Evolutionary conservation across 2,329 filamentous ascomycete species (phyloP).

Genomic region (Zymoseptoria tritici): DNA sequence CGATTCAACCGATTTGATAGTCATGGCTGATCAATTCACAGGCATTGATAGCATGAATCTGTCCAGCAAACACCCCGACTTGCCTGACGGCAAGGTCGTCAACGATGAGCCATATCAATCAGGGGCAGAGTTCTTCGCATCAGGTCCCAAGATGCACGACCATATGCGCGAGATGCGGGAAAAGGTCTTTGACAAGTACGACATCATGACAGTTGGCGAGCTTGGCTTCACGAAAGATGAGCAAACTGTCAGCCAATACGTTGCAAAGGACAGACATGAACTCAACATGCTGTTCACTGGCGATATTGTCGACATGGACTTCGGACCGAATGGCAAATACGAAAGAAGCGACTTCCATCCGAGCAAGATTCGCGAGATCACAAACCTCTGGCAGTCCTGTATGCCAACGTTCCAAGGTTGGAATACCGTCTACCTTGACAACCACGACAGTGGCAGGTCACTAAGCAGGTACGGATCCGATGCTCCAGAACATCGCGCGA

Average conservation of each 20-base stretch:
- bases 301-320: conserved; percentile 50
- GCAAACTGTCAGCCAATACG: conserved; percentile 29
- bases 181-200: conserved; percentile 39
- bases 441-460: conserved; percentile 55
- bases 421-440: conserved; percentile 58
- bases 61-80: conserved; percentile 38
- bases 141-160: conserved; percentile 39
- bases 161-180: conserved; percentile 39
- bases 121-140: conserved; percentile 10
- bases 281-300: conserved; percentile 67
- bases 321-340: conserved; percentile 36
- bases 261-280: conserved; percentile 48
- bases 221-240: conserved; percentile 38
- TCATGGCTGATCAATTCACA: neutral
- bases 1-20: conserved; percentile 7
- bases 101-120: conserved; percentile 20
- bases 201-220: conserved; percentile 46
- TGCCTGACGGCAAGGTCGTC: conserved; percentile 36
- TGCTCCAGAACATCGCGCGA: conserved; percentile 39
- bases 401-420: conserved; percentile 54
- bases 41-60: conserved; percentile 40
- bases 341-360: conserved; percentile 46
- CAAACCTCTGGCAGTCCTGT: conserved; percentile 52
- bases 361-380: conserved; percentile 41
- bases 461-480: conserved; percentile 50